A percentile compares a stretch with the other conserved stretches of the same genome.
Conservation (phyloP, 345 rosid genomes). For the Rhodomyrtus tomentosa region DNA sequence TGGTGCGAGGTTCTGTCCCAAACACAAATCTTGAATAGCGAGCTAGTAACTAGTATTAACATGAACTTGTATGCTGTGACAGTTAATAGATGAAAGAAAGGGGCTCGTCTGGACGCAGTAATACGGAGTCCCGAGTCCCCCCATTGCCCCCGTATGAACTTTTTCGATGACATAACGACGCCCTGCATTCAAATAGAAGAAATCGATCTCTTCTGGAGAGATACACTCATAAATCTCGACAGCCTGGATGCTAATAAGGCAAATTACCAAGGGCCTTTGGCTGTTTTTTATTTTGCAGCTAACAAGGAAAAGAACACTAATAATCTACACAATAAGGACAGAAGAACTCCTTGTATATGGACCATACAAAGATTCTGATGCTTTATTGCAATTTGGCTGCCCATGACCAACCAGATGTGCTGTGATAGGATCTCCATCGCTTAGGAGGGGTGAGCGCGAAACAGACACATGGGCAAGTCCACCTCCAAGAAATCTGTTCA, state of each 20-base stretch:
- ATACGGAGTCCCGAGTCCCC: not conserved
- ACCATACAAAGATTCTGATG: conserved; percentile 11
- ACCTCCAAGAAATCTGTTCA: not conserved
- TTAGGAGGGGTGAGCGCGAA: not conserved
- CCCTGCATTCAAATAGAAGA: not conserved
- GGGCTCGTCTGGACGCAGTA: not conserved
- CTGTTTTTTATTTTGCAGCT: not conserved
- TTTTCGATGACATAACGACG: not conserved
- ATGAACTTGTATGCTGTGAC: not conserved
- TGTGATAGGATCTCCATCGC: conserved; percentile 2
- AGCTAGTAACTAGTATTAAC: not conserved
- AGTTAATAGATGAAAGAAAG: not conserved
- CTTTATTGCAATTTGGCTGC: conserved; percentile 13
- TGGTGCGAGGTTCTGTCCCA: not conserved
- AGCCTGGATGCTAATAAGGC: not conserved
- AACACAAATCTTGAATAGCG: not conserved
- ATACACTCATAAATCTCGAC: not conserved
- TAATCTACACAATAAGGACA: not conserved
- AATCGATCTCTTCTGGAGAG: not conserved
- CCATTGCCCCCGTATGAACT: not conserved
- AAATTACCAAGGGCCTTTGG: not conserved
- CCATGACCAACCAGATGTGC: conserved; percentile 9
- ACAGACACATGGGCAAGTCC: not conserved
- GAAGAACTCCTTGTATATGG: not conserved
- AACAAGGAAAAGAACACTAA: not conserved